These are phyloP conservation scores for Vigna reflexopilosa DNA, from an alignment of 306 rosid species.

Conservation along the genomic window DNA sequence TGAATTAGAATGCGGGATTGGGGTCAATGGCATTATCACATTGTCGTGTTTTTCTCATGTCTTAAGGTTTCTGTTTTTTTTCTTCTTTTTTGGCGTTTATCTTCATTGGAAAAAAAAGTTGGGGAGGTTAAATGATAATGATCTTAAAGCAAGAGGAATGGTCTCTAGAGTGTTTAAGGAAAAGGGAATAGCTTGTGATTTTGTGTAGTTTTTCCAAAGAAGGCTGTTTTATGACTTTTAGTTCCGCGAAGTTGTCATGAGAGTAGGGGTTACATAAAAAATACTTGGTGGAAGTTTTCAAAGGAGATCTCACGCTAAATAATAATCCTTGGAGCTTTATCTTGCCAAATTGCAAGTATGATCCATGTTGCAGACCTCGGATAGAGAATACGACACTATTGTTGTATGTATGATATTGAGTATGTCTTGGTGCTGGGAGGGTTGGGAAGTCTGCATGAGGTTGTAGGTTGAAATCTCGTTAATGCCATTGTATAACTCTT, in stretches of 20 bases:
- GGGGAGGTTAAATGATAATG: not conserved
- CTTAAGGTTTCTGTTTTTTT: not conserved
- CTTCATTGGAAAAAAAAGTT: not conserved
- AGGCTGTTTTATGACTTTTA: too few relatives aligned
- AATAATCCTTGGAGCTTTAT: not conserved
- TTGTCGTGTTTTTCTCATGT: not conserved
- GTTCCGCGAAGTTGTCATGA: too few relatives aligned
- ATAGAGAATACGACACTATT: not conserved
- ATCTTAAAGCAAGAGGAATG: conserved; percentile 3
- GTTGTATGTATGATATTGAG: not conserved
- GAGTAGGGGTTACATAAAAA: too few relatives aligned
- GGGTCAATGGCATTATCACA: not conserved
- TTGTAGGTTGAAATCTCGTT: not conserved
- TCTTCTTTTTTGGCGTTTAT: not conserved
- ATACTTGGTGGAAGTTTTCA: not conserved
- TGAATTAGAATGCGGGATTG: not conserved
- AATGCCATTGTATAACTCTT: not conserved
- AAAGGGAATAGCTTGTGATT: not conserved
- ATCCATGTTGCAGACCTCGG: not conserved
- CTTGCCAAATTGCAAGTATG: not conserved
- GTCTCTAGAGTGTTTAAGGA: not conserved
- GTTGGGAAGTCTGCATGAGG: not conserved
- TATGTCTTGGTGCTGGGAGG: not conserved
- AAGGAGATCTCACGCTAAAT: not conserved
- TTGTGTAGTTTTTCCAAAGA: too few relatives aligned